Conservation (phyloP, 2,329 filamentous ascomycete species). For the Thielaviopsis punctulata region DNA sequence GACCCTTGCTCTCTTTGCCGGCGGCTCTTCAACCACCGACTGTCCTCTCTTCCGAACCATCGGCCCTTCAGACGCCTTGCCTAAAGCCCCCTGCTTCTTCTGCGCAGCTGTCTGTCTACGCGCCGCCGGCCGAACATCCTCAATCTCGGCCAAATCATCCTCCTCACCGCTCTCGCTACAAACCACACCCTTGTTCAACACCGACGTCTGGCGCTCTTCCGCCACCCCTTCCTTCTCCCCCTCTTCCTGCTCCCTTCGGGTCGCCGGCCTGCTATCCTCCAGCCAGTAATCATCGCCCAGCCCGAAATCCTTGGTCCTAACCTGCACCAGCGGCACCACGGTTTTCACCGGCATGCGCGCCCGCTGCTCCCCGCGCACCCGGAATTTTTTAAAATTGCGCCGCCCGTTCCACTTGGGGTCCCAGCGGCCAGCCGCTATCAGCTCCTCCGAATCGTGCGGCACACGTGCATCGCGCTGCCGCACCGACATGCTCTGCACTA, state of each 20-base stretch:
- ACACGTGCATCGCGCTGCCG: slow-evolving; percentile 20
- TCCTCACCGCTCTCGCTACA: slow-evolving; percentile 20
- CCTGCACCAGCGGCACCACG: slow-evolving; percentile 57
- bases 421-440: slow-evolving; percentile 47
- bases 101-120: slow-evolving; percentile 11
- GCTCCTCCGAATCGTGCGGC: slow-evolving; percentile 27
- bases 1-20: slow-evolving; percentile 20
- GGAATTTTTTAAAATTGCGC: slow-evolving; percentile 90
- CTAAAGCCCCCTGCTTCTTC: not conserved
- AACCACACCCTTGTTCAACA: no score
- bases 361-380: slow-evolving; percentile 33
- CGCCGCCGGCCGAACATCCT: slow-evolving; percentile 4
- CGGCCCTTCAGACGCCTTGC: not conserved
- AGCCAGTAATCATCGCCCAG: slow-evolving; percentile 66
- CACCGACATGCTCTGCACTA: slow-evolving; percentile 62
- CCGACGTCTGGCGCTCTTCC: slow-evolving; percentile 13
- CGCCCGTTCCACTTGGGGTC: slow-evolving; percentile 82
- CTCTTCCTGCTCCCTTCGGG: slow-evolving; percentile 13
- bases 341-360: slow-evolving; percentile 30
- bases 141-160: slow-evolving; percentile 12
- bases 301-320: slow-evolving; percentile 52
- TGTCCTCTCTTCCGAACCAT: slow-evolving; percentile 19
- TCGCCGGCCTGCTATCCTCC: slow-evolving; percentile 24
- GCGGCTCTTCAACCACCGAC: slow-evolving; percentile 15
- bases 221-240: slow-evolving; percentile 16